Base-by-base conservation (phyloP, 345 rosid species). In the Gossypium mustelinum region DNA sequence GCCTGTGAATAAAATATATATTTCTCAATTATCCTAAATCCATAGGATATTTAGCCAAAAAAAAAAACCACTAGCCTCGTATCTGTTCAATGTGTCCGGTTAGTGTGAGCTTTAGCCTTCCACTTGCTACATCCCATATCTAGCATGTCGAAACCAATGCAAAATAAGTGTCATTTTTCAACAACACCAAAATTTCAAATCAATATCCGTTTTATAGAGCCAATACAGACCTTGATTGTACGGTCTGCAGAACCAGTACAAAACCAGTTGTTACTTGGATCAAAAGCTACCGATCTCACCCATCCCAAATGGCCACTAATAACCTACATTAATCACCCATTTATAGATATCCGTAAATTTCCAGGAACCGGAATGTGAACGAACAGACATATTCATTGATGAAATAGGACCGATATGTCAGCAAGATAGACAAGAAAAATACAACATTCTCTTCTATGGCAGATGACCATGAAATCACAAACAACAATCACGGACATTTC, bases 161-260 rank as follows among this genome's bases (percentile, higher is more conserved):
- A 74, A 48, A 22, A 68, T 9, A 61, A n/a, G 75, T 56, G 11
- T 41, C 45, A 68, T 48, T 54, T 66, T 66, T 48, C 34, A 54
- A 41, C 14, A 41, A n/a, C n/a, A 4, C 52, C 39, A 22, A 25
- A 52, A n/a, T 60, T 4, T 47, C 59, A 56, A 22, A 57, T 47
- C 17, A 39, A 12, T 24, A 58, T 75, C 63, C 9, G 70, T 4
- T 14, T 47, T 54, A 43, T 47, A 25, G 20, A 55, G 25, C 27
- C 48, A 39, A 10, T 63, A 63, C n/a, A 63, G 11, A 39, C 68
- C 68, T 81, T 85, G 59, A 79, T 95, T 54, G 98, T 93, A 72
- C 98, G 92, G 82, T 95, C 99, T 12, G 99, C 98, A 70, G 99
- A 95, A 54, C 99, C 99, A 76, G 99, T 93, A 78, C 98, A 91